Evolutionary conservation across 352 stramenopile genomes (phyloP).

Genomic region (Globisporangium heterothallicum): DNA sequence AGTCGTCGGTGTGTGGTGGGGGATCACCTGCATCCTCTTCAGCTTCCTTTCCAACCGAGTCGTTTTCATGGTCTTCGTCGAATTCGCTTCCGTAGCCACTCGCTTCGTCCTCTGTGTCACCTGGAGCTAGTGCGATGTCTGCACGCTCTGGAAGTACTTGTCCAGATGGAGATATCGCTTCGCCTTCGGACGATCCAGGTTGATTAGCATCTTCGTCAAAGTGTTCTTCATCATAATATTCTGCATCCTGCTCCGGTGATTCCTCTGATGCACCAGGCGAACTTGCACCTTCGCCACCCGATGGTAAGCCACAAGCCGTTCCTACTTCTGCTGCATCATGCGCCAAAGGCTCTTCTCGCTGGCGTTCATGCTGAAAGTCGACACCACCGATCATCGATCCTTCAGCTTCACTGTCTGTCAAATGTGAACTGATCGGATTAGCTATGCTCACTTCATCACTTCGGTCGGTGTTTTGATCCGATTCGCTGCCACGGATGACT

Average conservation of each 20-base stretch:
- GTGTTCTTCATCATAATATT: constrained; percentile 11
- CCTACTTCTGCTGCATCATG: neutral
- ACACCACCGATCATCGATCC: neutral
- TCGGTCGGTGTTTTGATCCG: too few relatives aligned
- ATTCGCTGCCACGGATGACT: too few relatives aligned
- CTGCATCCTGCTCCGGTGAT: neutral
- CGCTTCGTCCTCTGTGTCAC: constrained; percentile 3
- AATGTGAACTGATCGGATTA: too few relatives aligned
- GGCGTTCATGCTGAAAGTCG: too few relatives aligned
- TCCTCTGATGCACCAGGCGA: neutral
- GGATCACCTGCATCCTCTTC: neutral
- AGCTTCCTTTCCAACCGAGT: neutral
- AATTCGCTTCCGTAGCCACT: constrained; percentile 39
- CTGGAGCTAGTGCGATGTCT: too few relatives aligned
- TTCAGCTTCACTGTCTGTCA: too few relatives aligned
- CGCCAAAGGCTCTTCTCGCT: neutral
- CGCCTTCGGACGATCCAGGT: neutral
- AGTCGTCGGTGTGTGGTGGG: constrained; percentile 20
- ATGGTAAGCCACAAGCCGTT: neutral
- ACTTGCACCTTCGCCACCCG: neutral
- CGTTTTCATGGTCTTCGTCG: constrained; percentile 24
- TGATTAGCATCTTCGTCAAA: constrained; percentile 10
- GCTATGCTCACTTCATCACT: too few relatives aligned
- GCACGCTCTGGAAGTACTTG: neutral
- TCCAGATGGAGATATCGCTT: neutral